A percentile compares a stretch with the other conserved stretches of the same genome.
These are phyloP conservation scores for Naegleria gruberi DNA, from an alignment of 208 protist genomes.

Conservation along the genomic window DNA sequence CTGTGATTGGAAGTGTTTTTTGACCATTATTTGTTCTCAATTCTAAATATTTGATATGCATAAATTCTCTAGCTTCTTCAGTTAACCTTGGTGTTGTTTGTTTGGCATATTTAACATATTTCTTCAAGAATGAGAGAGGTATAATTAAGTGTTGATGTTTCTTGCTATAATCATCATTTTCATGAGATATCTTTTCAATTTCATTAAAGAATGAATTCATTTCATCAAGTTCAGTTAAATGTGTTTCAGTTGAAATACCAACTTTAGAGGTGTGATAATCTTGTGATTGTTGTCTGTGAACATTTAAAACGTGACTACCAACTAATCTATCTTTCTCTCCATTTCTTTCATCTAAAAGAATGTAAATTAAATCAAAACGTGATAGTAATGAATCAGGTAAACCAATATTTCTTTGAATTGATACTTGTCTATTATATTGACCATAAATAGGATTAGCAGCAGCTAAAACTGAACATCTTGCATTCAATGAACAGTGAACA, in stretches of 20 bases:
- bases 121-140: constrained; percentile 87
- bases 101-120: constrained; percentile 88
- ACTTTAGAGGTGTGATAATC: constrained; percentile 4
- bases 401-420: constrained; percentile 87
- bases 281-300: constrained; percentile 56
- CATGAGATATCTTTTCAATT: constrained; percentile 5
- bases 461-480: constrained; percentile 94
- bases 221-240: constrained; percentile 20
- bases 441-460: constrained; percentile 99
- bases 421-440: constrained; percentile 83
- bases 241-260: neutral
- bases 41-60: constrained; percentile 75
- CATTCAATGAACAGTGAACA: constrained; percentile 97
- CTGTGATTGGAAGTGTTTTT: constrained; percentile 70
- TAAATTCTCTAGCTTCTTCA: constrained; percentile 64
- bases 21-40: constrained; percentile 68
- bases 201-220: constrained; percentile 17
- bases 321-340: constrained; percentile 80
- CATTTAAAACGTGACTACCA: constrained; percentile 85
- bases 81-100: constrained; percentile 58
- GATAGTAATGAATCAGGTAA: constrained; percentile 97
- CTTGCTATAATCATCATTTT: neutral
- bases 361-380: constrained; percentile 99
- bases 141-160: constrained; percentile 48
- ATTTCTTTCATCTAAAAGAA: constrained; percentile 91